Base-by-base conservation (phyloP, 345 rosid species). In the Leavenworthia alabamica region DNA sequence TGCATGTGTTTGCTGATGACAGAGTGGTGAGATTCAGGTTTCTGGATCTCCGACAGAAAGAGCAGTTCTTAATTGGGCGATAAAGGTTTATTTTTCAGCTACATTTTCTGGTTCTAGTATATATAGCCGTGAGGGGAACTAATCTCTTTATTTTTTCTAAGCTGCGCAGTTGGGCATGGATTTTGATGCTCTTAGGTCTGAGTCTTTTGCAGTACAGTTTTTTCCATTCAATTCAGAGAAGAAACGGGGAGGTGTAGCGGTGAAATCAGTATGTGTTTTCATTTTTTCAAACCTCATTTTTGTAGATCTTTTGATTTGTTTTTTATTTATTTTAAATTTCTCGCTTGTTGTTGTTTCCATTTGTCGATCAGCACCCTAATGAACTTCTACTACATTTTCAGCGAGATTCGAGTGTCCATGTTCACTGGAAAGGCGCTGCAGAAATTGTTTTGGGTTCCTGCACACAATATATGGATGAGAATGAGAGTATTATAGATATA, bases 401-500 rank as follows among this genome's bases (percentile, higher is more conserved):
- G 99, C 40, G 78, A 16, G 83, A 84, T 73, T 80, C 83, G 19
- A 62, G 78, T 67, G 89, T 93, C 65, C 86, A 44, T 58, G 77
- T 93, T 80, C 86, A 93, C 68, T 93, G 97, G 99, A 93, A 93
- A 80, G 99, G 99, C 9, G 99, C 96, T 43, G 99, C 99, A 11
- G 99, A 93, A 83, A 85, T 93, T 72, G 86, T 89, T 62, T 75
- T 93, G 72, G 77, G 81, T 40, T 86, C 89, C 26, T 93, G 99
- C 67, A 69, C 90, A 11, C 49, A 60, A 42, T 93, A 79, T 77
- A 71, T 85, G 68, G 87, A 87, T 65, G 54, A 76, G 59, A 76
- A 75, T 64, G 90, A 77, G 59, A 44, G 46, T 29, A 15, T 62
- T 73, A 77, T 79, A 44, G 55, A 78, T 43, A 80, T 83, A 80